Evolutionary conservation across 2,329 filamentous ascomycete genomes (phyloP).

Genomic region (Alternaria dauci): DNA sequence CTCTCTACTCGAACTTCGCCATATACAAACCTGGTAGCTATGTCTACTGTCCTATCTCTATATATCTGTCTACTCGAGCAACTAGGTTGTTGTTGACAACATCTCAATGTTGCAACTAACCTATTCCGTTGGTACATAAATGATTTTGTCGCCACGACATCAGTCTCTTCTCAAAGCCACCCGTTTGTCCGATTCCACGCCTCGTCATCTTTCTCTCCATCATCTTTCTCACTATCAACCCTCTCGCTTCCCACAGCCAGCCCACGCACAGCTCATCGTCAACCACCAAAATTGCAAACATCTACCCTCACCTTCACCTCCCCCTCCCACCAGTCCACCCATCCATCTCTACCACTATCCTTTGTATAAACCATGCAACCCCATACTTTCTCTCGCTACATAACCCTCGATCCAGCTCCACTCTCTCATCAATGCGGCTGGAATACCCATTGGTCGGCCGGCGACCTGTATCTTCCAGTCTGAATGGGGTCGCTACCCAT

Average conservation of each 20-base stretch:
- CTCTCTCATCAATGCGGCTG: not conserved
- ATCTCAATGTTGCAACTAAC: not conserved
- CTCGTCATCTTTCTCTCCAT: not conserved
- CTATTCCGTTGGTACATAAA: not conserved
- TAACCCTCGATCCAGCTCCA: not conserved
- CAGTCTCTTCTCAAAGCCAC: not conserved
- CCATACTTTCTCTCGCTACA: not conserved
- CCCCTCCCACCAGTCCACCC: not conserved
- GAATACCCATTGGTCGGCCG: not conserved
- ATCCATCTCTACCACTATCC: no score
- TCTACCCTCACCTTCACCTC: conserved; percentile 1
- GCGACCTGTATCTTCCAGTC: not conserved
- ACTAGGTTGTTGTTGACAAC: not conserved
- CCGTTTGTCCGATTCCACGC: not conserved
- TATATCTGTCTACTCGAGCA: not conserved
- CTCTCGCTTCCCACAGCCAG: not conserved
- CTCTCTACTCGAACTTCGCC: not conserved
- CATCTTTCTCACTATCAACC: not conserved
- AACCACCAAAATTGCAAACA: not conserved
- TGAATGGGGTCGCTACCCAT: not conserved
- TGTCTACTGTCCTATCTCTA: not conserved
- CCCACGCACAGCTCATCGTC: not conserved
- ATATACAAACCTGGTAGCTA: not conserved
- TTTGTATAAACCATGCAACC: not conserved
- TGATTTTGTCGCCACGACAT: not conserved